phyloP scores from a whole-genome alignment of 2,329 filamentous ascomycete genomes.

The Beauveria sp. region DNA sequence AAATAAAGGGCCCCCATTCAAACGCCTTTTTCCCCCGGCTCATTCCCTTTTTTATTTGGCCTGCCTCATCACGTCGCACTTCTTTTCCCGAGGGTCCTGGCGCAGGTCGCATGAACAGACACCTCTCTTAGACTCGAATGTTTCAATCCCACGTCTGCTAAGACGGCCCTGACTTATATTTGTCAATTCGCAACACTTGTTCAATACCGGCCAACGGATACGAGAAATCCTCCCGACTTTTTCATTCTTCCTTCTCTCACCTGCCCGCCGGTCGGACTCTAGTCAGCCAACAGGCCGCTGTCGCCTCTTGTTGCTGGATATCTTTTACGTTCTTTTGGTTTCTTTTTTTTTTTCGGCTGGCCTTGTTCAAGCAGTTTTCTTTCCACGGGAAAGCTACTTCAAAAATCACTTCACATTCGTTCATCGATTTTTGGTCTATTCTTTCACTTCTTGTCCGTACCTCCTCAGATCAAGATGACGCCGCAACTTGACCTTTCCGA shows the following conservation, averaged over 20 bases:
- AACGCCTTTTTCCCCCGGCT: not conserved
- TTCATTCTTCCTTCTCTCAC: slow-evolving; percentile 13
- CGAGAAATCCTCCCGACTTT: slow-evolving; percentile 7
- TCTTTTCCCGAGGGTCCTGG: not conserved
- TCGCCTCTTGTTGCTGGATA: slow-evolving; percentile 19
- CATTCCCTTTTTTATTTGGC: not conserved
- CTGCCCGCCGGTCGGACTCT: not conserved
- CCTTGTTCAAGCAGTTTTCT: not conserved
- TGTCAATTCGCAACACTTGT: not conserved
- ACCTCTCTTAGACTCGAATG: not conserved
- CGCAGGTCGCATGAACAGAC: not conserved
- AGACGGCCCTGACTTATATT: not conserved
- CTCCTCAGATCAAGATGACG: slow-evolving; percentile 29
- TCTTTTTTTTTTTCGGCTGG: not conserved
- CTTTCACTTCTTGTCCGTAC: slow-evolving; percentile 16
- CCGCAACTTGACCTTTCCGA: slow-evolving; percentile 38
- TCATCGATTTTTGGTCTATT: slow-evolving; percentile 11
- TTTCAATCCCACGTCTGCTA: not conserved
- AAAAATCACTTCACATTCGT: not conserved
- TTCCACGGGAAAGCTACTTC: not conserved
- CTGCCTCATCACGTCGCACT: not conserved
- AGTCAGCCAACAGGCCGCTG: not conserved
- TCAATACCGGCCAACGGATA: not conserved
- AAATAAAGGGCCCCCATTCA: not conserved
- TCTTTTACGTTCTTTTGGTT: slow-evolving; percentile 9